A percentile compares a stretch with the other conserved stretches of the same genome.
Evolutionary conservation across 2,329 filamentous ascomycete genomes (phyloP).

Genomic region (Exophiala phaeomuriformis): DNA sequence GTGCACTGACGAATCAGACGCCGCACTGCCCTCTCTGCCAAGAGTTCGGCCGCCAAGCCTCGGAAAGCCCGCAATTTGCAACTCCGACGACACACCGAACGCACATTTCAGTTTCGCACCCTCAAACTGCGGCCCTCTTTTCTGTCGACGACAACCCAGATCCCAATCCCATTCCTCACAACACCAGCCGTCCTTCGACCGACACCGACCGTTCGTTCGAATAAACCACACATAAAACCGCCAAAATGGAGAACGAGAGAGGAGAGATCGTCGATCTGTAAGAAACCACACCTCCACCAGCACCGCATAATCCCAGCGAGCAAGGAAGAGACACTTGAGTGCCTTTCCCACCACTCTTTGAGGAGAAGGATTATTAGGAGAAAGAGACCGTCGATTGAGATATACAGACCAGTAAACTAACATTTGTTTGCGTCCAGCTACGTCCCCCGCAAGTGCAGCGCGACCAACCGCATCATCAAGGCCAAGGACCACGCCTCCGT

Average conservation of each 20-base stretch:
- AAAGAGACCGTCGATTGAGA: neutral
- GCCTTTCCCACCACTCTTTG: neutral
- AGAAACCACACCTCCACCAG: constrained; percentile 23
- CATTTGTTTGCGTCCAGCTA: constrained; percentile 53
- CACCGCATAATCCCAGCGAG: neutral
- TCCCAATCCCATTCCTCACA: neutral
- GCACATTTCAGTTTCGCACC: neutral
- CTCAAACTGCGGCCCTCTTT: neutral
- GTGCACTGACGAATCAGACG: neutral
- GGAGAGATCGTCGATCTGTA: constrained; percentile 99
- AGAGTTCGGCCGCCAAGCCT: constrained; percentile 2
- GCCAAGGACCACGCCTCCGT: constrained; percentile 99
- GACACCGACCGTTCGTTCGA: neutral
- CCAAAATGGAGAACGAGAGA: constrained; percentile 99
- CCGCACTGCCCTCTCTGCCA: neutral
- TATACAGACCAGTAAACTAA: neutral
- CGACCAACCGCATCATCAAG: constrained; percentile 99
- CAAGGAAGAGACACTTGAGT: neutral
- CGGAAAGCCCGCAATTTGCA: neutral
- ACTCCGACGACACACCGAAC: neutral
- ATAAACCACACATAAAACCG: constrained; percentile 10
- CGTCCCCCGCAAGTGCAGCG: constrained; percentile 97
- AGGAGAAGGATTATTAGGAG: neutral
- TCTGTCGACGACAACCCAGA: constrained; percentile 1
- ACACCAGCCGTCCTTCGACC: neutral